Percentiles rank a stretch among this genome's conserved stretches.
These are phyloP conservation scores for Cadophora gregata DNA, from an alignment of 2,329 filamentous ascomycete species.

Conservation along the genomic window DNA sequence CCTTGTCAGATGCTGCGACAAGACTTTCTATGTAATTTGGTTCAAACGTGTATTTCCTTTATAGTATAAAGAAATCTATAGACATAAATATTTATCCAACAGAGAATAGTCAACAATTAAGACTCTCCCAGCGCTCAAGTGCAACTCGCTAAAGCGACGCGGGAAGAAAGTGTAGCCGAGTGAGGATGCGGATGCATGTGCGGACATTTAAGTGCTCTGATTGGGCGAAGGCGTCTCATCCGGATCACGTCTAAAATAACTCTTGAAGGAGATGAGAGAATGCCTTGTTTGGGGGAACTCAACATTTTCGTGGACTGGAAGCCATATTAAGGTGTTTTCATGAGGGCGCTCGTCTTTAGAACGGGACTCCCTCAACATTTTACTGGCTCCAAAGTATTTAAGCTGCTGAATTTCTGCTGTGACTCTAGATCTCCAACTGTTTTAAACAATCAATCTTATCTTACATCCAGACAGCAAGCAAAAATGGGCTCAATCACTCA, in stretches of 20 bases:
- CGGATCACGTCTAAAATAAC: background rate
- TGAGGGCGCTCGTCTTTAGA: no score
- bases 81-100: no score
- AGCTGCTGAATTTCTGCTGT: background rate
- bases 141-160: background rate
- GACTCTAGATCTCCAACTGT: background rate
- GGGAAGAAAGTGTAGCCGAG: background rate
- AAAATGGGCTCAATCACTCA: background rate
- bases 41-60: no score
- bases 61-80: no score
- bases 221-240: background rate
- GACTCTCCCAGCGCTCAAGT: no score
- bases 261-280: no score
- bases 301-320: background rate
- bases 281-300: background rate
- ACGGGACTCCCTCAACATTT: background rate
- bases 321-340: background rate
- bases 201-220: background rate
- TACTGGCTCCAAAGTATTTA: background rate
- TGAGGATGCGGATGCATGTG: conserved; percentile 15
- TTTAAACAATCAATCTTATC: background rate
- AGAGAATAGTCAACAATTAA: no score
- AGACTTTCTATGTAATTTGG: no score
- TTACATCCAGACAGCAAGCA: background rate
- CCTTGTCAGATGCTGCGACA: no score